Base-by-base conservation (phyloP, 176 grass and related monocot genomes). In the Aechmea fasciata region DNA sequence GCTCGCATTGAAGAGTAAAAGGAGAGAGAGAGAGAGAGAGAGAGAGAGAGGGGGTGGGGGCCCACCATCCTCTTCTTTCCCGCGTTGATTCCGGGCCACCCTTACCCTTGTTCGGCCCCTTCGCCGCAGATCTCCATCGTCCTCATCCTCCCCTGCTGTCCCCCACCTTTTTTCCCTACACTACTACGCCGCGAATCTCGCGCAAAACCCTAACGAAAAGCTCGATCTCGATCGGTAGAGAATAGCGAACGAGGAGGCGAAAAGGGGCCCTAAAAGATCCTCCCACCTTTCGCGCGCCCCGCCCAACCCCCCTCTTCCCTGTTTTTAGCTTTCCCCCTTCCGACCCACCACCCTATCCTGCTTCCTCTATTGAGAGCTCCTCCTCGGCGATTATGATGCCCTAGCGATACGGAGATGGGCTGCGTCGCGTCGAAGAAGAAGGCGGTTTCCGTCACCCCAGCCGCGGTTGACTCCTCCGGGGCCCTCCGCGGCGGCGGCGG, bases 371-470 rank as follows among this genome's bases (percentile, higher is more conserved):
- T 47, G 47, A 50, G 47, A 50, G 47, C 7, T 48, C 57, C 33
- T 52, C 49, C 52, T 59, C 50, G 33, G 33, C 33, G n/a, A 65
- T n/a, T n/a, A n/a, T 75, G 73, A 62, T 41, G 49, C 50, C 63
- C 59, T 6, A 5, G 41, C 33, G 9, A 33, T 18, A 53, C 49
- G 75, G 65, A 47, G 65, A 99, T 99, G 94, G 94, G 94, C 63
- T 99, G 94, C 75, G 80, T 88, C 71, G 74, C 71, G 52, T 99
- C 94, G 65, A 99, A 99, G 90, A 99, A 90, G 50, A 99, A 90
- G 50, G 52, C 77, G 24, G 73, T 83, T 50, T 87, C 85, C 49
- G 83, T 85, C 57, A 87, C 89, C 15, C 94, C 87, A 66, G 84
- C 82, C 11, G 33, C 33, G 33, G 69, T 65, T 2, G 82, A 90